Conservation (phyloP, 176 grass and related monocot species). For the Aegilops longissima region DNA sequence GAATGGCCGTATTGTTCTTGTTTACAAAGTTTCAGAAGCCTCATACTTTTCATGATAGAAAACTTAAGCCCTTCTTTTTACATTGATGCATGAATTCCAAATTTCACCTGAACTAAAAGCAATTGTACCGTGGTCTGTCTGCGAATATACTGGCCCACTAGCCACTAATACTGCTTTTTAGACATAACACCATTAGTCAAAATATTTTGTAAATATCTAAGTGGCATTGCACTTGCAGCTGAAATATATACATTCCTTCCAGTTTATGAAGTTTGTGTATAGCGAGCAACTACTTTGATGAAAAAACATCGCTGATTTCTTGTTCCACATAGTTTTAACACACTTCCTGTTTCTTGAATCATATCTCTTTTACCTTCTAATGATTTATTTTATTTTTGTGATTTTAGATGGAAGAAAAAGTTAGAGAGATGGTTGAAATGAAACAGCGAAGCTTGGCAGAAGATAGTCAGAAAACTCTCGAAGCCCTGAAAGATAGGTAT, state of each 20-base stretch:
- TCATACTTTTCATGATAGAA: not conserved
- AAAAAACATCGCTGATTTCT: not conserved
- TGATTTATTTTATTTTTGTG: constrained; percentile 8
- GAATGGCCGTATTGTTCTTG: not conserved
- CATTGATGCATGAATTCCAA: constrained; percentile 6
- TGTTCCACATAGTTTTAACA: not conserved
- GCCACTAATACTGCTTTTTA: constrained; percentile 14
- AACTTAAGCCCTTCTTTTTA: constrained; percentile 1
- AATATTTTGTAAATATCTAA: constrained; percentile 1
- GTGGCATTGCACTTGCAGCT: not conserved
- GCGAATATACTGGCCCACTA: not conserved
- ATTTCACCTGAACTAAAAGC: not conserved
- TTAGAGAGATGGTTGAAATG: constrained; percentile 99
- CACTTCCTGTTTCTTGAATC: not conserved
- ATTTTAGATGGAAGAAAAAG: constrained; percentile 98
- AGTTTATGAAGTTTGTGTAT: constrained; percentile 1
- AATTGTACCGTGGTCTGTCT: not conserved
- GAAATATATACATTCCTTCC: not conserved
- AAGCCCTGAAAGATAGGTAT: constrained; percentile 97
- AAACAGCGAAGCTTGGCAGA: constrained; percentile 98
- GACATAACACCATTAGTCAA: constrained; percentile 9
- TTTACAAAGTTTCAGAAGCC: not conserved
- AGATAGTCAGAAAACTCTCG: constrained; percentile 99
- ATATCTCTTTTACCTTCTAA: not conserved
- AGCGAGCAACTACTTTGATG: not conserved